A percentile compares a stretch with the other conserved stretches of the same genome.
Conservation (phyloP, 2,329 filamentous ascomycete species). For the Nothopassalora personata region DNA sequence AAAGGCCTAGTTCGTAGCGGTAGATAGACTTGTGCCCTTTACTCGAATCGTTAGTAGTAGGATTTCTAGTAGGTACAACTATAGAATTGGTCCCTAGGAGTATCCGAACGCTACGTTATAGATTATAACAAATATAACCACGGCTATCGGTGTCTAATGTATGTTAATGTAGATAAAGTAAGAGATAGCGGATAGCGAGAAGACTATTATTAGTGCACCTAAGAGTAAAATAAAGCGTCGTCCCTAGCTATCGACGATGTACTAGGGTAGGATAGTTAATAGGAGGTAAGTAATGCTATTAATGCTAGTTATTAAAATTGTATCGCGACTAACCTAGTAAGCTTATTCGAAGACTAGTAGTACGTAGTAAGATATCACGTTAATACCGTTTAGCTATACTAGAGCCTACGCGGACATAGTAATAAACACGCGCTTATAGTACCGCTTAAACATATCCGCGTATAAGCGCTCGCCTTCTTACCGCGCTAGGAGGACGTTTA, state of each 20-base stretch:
- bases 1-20: slow-evolving; percentile 97
- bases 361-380: slow-evolving; percentile 98
- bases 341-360: slow-evolving; percentile 94
- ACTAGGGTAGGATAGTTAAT: slow-evolving; percentile 94
- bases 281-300: slow-evolving; percentile 88
- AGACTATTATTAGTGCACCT: slow-evolving; percentile 81
- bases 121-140: slow-evolving; percentile 93
- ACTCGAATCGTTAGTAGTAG: slow-evolving; percentile 92
- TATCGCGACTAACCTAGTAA: slow-evolving; percentile 86
- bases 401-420: slow-evolving; percentile 97
- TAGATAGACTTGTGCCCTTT: slow-evolving; percentile 93
- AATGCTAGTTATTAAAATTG: slow-evolving; percentile 94
- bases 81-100: slow-evolving; percentile 96
- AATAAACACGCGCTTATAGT: slow-evolving; percentile 88
- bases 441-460: slow-evolving; percentile 87
- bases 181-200: slow-evolving; percentile 82
- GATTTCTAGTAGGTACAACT: slow-evolving; percentile 98
- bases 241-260: slow-evolving; percentile 88
- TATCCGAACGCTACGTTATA: slow-evolving; percentile 98
- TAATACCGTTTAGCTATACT: slow-evolving; percentile 96
- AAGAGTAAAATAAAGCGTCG: slow-evolving; percentile 83
- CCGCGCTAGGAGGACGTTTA: slow-evolving; percentile 86
- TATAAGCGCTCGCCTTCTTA: slow-evolving; percentile 94
- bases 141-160: slow-evolving; percentile 68
- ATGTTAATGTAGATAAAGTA: slow-evolving; percentile 94